Conservation (phyloP, 179 eudicot species). For the Camellia oleifera region DNA sequence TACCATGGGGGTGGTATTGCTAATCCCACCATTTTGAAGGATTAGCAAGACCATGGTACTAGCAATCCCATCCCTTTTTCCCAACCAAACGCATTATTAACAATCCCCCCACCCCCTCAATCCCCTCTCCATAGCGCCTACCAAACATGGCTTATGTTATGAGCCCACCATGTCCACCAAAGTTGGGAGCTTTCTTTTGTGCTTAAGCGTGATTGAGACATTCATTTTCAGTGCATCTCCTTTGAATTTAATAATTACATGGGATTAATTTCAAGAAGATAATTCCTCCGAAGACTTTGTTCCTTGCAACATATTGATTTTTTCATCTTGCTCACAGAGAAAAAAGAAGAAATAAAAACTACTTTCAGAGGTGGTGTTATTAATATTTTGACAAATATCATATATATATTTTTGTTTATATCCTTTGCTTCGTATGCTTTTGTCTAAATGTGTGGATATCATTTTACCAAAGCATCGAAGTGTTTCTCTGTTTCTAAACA, state of each 20-base stretch:
- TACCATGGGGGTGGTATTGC: too few relatives aligned
- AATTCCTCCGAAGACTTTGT: not conserved
- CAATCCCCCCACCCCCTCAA: too few relatives aligned
- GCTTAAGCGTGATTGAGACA: not conserved
- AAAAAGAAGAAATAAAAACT: not conserved
- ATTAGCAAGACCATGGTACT: too few relatives aligned
- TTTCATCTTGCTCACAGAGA: not conserved
- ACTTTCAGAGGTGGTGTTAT: not conserved
- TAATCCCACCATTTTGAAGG: too few relatives aligned
- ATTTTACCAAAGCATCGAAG: not conserved
- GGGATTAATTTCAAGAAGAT: not conserved
- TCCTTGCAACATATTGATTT: not conserved
- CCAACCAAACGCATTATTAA: too few relatives aligned
- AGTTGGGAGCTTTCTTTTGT: too few relatives aligned
- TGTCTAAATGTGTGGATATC: not conserved
- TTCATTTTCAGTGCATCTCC: not conserved
- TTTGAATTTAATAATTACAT: not conserved
- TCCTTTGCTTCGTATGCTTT: not conserved
- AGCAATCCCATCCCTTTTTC: too few relatives aligned
- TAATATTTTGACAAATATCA: not conserved
- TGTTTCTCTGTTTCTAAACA: slow-evolving; percentile 1
- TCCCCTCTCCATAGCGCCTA: too few relatives aligned
- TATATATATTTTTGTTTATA: not conserved
- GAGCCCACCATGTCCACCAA: too few relatives aligned
- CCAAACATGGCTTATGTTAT: too few relatives aligned